phyloP scores from a whole-genome alignment of 2,329 filamentous ascomycete species.

The Pestalotiopsis sp. region DNA sequence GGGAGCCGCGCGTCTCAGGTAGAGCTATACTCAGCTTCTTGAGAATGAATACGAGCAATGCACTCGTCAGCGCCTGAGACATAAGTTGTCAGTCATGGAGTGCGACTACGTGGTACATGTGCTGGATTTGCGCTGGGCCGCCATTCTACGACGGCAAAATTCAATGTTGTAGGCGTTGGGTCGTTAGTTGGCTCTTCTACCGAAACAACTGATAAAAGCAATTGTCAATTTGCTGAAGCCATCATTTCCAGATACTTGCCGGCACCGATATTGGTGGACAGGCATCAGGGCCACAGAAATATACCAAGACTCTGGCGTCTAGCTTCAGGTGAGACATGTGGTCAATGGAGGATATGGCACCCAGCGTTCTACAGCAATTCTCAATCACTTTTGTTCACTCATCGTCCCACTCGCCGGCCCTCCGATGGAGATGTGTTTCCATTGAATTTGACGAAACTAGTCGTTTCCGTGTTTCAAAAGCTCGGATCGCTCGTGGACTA shows the following conservation, averaged over 20 bases:
- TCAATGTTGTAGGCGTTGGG: neutral
- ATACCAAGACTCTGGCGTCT: no score
- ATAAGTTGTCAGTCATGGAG: neutral
- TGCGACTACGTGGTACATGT: neutral
- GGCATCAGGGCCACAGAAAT: no score
- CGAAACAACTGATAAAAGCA: neutral
- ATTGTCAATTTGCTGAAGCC: no score
- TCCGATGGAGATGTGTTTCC: neutral
- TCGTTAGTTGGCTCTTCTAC: neutral
- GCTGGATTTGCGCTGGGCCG: neutral
- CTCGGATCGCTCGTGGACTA: neutral
- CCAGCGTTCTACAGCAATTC: neutral
- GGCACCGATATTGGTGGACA: no score
- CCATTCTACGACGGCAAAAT: neutral
- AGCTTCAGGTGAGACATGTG: no score
- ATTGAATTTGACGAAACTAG: neutral
- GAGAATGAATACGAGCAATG: neutral
- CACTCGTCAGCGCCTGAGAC: neutral
- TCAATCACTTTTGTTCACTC: neutral
- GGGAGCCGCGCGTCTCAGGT: neutral
- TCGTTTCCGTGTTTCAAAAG: slow-evolving; percentile 6
- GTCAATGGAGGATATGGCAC: no score
- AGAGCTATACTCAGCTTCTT: neutral
- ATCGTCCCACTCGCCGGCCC: neutral
- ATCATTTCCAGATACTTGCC: no score